A percentile compares a stretch with the other conserved stretches of the same genome.
These are phyloP conservation scores for Russula sp. DNA, from an alignment of 768 basidiomycete genomes.

Conservation along the genomic window DNA sequence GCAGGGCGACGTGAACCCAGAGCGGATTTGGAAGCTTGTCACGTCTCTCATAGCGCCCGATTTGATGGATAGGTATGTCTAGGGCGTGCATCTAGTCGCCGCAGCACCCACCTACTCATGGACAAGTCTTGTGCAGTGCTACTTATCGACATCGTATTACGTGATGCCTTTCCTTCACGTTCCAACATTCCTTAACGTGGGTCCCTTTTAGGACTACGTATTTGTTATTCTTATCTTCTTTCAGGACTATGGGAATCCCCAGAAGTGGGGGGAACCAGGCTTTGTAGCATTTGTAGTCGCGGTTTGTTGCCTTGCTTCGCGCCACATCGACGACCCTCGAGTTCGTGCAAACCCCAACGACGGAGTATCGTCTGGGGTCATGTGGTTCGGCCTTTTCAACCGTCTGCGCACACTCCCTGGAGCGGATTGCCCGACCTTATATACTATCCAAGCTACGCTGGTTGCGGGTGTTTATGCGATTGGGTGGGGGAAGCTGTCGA, in stretches of 20 bases:
- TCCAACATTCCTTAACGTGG: constrained; percentile 74
- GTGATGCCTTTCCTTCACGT: constrained; percentile 89
- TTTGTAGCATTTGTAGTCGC: constrained; percentile 94
- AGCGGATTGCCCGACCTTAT: constrained; percentile 81
- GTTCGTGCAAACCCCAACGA: constrained; percentile 78
- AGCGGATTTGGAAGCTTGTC: constrained; percentile 79
- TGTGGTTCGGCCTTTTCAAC: constrained; percentile 86
- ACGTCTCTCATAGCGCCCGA: constrained; percentile 83
- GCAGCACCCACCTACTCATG: constrained; percentile 14
- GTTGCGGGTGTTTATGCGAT: constrained; percentile 92
- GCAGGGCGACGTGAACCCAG: constrained; percentile 76
- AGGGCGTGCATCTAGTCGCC: constrained; percentile 4
- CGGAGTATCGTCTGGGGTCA: constrained; percentile 81
- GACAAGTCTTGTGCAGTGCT: constrained; percentile 68
- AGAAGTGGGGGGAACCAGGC: constrained; percentile 93
- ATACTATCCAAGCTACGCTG: constrained; percentile 86
- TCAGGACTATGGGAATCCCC: constrained; percentile 88
- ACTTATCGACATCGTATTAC: constrained; percentile 89
- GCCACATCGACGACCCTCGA: constrained; percentile 88
- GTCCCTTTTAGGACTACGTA: constrained; percentile 25
- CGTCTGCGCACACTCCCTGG: constrained; percentile 84
- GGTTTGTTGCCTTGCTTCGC: constrained; percentile 82
- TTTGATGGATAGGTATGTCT: constrained; percentile 81
- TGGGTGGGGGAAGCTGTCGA: constrained; percentile 81
- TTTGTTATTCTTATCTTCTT: constrained; percentile 10